Conservation (phyloP, 108 stramenopile species). For the Nitzschia inconspicua region DNA sequence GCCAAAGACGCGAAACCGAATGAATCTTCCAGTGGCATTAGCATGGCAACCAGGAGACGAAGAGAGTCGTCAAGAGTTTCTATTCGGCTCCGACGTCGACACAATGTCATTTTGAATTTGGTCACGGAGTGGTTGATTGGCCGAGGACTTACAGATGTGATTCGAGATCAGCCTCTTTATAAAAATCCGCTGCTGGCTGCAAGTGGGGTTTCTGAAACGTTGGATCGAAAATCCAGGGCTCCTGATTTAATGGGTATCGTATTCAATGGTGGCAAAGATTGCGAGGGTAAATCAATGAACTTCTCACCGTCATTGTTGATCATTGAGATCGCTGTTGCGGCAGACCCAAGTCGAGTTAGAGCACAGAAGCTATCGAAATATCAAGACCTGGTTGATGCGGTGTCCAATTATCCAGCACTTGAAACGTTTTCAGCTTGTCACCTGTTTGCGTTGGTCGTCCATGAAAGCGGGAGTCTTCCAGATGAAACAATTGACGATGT, state of each 20-base stretch:
- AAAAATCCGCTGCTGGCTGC: slow-evolving; percentile 23
- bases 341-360: not conserved
- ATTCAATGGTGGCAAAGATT: not conserved
- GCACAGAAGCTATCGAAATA: not conserved
- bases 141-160: slow-evolving; percentile 17
- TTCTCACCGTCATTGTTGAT: slow-evolving; percentile 20
- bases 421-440: no score
- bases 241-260: slow-evolving; percentile 40
- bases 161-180: slow-evolving; percentile 39
- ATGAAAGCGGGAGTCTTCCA: no score
- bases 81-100: slow-evolving; percentile 21
- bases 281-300: no score
- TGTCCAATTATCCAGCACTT: no score
- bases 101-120: slow-evolving; percentile 31
- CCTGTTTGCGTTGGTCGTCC: no score
- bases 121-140: slow-evolving; percentile 32
- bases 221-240: slow-evolving; percentile 37
- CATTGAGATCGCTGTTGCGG: slow-evolving; percentile 37
- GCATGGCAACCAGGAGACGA: slow-evolving; percentile 7
- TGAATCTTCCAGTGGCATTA: slow-evolving; percentile 8
- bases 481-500: no score
- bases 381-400: not conserved
- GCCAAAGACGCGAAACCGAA: no score
- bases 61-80: slow-evolving; percentile 13
- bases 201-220: not conserved